Evolutionary conservation across 192 early-diverging fungal species (phyloP).

Genomic region (Backusella sp.): DNA sequence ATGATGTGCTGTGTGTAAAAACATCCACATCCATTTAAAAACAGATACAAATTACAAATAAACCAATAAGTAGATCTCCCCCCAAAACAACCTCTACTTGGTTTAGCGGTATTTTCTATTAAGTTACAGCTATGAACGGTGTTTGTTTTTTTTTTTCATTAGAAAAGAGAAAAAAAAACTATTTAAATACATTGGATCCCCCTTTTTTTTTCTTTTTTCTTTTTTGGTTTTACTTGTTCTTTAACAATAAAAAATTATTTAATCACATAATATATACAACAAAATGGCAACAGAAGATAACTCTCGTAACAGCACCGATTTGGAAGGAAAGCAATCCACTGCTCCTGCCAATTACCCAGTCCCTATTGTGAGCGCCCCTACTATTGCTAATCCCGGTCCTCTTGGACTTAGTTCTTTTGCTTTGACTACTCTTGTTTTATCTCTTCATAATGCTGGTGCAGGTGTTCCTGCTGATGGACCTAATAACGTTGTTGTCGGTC

Average conservation of each 20-base stretch:
- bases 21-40: not conserved
- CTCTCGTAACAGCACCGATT: not conserved
- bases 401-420: constrained; percentile 62
- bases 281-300: not conserved
- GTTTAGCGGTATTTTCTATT: not conserved
- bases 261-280: not conserved
- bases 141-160: not conserved
- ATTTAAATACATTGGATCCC: not conserved
- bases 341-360: not conserved
- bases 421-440: constrained; percentile 69
- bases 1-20: not conserved
- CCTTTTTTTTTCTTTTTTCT: not conserved
- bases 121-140: not conserved
- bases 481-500: constrained; percentile 56
- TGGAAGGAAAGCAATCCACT: not conserved
- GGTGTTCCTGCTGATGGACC: constrained; percentile 51
- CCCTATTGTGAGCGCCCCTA: constrained; percentile 33
- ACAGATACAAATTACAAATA: not conserved
- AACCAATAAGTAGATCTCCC: constrained; percentile 1
- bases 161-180: not conserved
- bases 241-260: not conserved
- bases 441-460: constrained; percentile 68
- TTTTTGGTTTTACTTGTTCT: not conserved
- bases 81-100: not conserved
- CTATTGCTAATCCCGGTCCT: constrained; percentile 62